Percentiles rank a stretch among this genome's conserved stretches.
These are phyloP conservation scores for Aaosphaeria pasadenensis DNA, from an alignment of 2,329 filamentous ascomycete species.

Conservation along the genomic window DNA sequence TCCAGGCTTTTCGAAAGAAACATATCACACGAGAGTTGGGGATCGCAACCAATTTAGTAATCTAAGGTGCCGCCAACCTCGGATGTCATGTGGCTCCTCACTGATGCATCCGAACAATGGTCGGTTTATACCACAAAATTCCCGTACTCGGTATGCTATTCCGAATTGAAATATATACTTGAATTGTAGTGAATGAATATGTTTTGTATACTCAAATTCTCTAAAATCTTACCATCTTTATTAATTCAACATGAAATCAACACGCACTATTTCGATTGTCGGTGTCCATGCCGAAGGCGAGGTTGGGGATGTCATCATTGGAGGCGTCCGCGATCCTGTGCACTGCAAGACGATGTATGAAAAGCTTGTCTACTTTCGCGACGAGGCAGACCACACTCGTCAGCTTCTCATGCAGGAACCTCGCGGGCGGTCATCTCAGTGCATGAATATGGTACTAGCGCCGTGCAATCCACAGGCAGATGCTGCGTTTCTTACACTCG, in stretches of 20 bases:
- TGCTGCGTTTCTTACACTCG: constrained; percentile 47
- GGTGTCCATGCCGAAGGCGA: constrained; percentile 42
- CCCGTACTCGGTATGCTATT: no score
- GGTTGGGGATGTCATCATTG: constrained; percentile 50
- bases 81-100: no score
- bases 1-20: no score
- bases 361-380: neutral
- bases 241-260: neutral
- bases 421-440: neutral
- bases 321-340: constrained; percentile 45
- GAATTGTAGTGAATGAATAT: no score
- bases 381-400: neutral
- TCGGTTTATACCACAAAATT: no score
- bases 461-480: constrained; percentile 46
- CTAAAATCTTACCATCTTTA: no score
- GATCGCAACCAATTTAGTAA: no score
- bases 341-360: constrained; percentile 44
- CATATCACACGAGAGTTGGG: no score
- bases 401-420: neutral
- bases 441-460: constrained; percentile 19
- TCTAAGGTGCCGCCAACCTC: no score
- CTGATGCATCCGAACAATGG: no score
- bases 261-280: constrained; percentile 10
- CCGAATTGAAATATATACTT: no score
- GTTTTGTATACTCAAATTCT: no score